Base-by-base conservation (phyloP, 495 filamentous ascomycete genomes). In the Aspergillus indologenus region DNA sequence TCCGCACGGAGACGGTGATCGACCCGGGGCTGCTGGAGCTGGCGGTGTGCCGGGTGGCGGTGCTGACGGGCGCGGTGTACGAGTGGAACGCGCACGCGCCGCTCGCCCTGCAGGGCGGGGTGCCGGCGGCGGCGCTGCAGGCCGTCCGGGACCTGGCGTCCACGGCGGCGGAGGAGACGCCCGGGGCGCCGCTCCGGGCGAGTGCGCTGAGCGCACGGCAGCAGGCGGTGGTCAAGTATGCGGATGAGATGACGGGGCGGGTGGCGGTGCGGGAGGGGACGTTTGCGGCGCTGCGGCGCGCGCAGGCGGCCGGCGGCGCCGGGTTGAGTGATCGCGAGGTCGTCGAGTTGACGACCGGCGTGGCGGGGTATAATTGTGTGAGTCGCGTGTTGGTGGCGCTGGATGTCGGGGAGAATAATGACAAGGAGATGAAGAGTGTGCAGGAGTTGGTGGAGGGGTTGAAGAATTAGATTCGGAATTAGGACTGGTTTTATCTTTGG, bases 341-440 rank as follows among this genome's bases (percentile, higher is more conserved):
- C 21, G 76, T 83, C 20, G 87, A 90, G 75, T 72, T 92, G 61
- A 90, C 88, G 53, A 86, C 88, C 14, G 90, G 87, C 15, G 85
- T 91, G 61, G 90, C 87, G 21, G 85, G 83, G 24, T 95, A 96
- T 68, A 95, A 95, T 67, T 92, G 90, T 69, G 91, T 95, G 17
- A 90, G 88, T 60, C 81, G 90, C 23, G 89, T 96, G 61, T 68
- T 95, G 62, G 90, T 96, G 14, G 90, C 90, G 14, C 68, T 96
- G 62, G 87, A 94, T 73, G 90, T 92, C 29, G 74, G 76, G 0
- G 75, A 77, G 62, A 77, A 78, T 54, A 78, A 78, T 63, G 70
- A 45, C 15, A 65, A 65, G 22, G 63, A 75, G 59, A 79, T 77
- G 75, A 76, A 74, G 64, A 72, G 62, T 43, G 74, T 76, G 34